A percentile compares a stretch with the other conserved stretches of the same genome.
phyloP scores from a whole-genome alignment of 345 rosid genomes.

The Laguncularia racemosa region DNA sequence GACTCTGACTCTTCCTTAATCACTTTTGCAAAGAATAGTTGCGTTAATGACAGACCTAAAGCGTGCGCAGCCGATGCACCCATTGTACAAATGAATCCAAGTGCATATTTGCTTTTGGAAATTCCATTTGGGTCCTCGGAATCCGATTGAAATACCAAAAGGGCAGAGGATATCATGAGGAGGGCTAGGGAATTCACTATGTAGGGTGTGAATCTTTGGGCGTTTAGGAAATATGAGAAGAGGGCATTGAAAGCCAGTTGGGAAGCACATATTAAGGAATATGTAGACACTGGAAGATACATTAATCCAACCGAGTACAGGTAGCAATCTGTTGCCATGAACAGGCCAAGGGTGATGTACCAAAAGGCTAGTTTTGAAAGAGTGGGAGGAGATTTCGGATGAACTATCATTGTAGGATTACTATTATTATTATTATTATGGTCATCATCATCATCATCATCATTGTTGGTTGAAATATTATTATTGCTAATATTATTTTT shows the following conservation, averaged over 20 bases:
- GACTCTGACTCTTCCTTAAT: slow-evolving; percentile 20
- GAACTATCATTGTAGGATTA: neutral
- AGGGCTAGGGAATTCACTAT: slow-evolving; percentile 34
- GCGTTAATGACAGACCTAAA: slow-evolving; percentile 28
- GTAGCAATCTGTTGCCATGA: slow-evolving; percentile 19
- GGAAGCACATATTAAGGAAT: slow-evolving; percentile 31
- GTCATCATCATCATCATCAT: neutral
- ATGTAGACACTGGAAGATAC: slow-evolving; percentile 54
- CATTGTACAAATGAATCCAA: slow-evolving; percentile 43
- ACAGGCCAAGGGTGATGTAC: slow-evolving; percentile 28
- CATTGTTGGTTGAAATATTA: neutral
- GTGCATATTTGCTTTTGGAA: slow-evolving; percentile 14
- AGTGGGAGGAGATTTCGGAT: neutral
- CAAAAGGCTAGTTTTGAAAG: slow-evolving; percentile 3
- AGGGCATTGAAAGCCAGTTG: slow-evolving; percentile 48
- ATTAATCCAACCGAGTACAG: slow-evolving; percentile 41
- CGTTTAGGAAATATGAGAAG: slow-evolving; percentile 42
- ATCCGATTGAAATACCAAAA: slow-evolving; percentile 25
- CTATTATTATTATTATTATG: neutral
- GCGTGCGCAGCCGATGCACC: slow-evolving; percentile 37
- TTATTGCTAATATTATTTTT: no score
- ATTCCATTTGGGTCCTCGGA: slow-evolving; percentile 3
- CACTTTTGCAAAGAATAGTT: slow-evolving; percentile 34
- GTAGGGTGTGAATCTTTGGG: slow-evolving; percentile 37
- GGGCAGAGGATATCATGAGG: slow-evolving; percentile 42